These are phyloP conservation scores for Rhodosporidiobolus odoratus DNA, from an alignment of 768 basidiomycete genomes.

Conservation along the genomic window DNA sequence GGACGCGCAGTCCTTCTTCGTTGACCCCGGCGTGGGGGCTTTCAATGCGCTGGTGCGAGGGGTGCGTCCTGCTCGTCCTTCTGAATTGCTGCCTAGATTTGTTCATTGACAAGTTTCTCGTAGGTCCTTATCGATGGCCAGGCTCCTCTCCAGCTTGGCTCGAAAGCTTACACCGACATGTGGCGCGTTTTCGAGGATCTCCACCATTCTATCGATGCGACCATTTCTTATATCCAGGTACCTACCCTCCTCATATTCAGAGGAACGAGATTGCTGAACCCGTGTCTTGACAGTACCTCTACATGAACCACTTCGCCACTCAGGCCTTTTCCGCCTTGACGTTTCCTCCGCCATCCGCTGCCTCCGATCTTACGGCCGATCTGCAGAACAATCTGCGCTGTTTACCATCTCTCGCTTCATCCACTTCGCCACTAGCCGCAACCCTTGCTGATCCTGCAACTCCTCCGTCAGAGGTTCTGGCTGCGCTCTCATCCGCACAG, in stretches of 20 bases:
- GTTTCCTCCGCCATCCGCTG: not conserved
- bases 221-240: constrained; percentile 36
- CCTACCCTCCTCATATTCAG: not conserved
- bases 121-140: constrained; percentile 33
- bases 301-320: constrained; percentile 34
- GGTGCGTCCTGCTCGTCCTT: not conserved
- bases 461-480: not conserved
- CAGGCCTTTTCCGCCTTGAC: not conserved
- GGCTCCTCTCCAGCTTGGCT: constrained; percentile 25
- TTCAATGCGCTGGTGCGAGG: constrained; percentile 34
- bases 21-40: constrained; percentile 33
- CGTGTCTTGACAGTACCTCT: constrained; percentile 25
- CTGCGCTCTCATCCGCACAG: not conserved
- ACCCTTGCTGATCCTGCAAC: not conserved
- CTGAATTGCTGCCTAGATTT: not conserved
- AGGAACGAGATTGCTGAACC: too few relatives aligned
- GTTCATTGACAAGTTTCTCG: too few relatives aligned
- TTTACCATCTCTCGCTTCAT: not conserved
- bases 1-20: constrained; percentile 21
- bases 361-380: not conserved
- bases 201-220: constrained; percentile 39
- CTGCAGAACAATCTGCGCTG: not conserved
- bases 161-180: constrained; percentile 20
- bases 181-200: constrained; percentile 35
- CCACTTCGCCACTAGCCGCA: not conserved